phyloP scores from a whole-genome alignment of 2,329 filamentous ascomycete genomes.

The Plenodomus biglobosus region DNA sequence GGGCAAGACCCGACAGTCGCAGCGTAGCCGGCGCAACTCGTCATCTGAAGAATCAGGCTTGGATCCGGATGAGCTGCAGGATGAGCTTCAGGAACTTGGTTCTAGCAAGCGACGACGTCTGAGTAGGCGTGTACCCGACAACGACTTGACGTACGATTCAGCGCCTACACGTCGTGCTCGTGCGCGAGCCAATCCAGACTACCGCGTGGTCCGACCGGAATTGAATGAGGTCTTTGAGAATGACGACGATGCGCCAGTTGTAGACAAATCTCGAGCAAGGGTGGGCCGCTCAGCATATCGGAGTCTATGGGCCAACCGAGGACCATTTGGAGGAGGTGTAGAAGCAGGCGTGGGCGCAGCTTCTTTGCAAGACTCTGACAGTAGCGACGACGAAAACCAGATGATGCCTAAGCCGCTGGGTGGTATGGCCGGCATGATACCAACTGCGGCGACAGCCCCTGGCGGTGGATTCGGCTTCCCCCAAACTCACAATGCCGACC shows the following conservation, averaged over 20 bases:
- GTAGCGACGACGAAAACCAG: slow-evolving; percentile 88
- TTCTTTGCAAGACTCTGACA: slow-evolving; percentile 86
- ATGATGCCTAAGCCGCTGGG: slow-evolving; percentile 57
- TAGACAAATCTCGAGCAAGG: slow-evolving; percentile 65
- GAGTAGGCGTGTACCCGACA: slow-evolving; percentile 40
- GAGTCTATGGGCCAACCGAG: slow-evolving; percentile 83
- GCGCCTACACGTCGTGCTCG: slow-evolving; percentile 65
- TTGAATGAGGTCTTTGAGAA: slow-evolving; percentile 72
- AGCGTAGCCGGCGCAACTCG: slow-evolving; percentile 51
- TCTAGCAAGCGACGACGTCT: slow-evolving; percentile 50
- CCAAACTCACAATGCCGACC: slow-evolving; percentile 60
- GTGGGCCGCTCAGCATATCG: slow-evolving; percentile 64
- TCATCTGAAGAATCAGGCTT: slow-evolving; percentile 52
- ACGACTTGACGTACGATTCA: slow-evolving; percentile 55
- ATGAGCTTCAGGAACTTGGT: slow-evolving; percentile 59
- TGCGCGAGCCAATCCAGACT: slow-evolving; percentile 66
- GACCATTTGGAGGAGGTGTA: slow-evolving; percentile 86
- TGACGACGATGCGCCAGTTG: slow-evolving; percentile 68
- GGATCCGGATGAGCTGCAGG: slow-evolving; percentile 34
- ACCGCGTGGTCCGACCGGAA: slow-evolving; percentile 80
- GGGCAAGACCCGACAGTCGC: slow-evolving; percentile 48
- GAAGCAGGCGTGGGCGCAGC: slow-evolving; percentile 75
- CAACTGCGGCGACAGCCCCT: slow-evolving; percentile 55
- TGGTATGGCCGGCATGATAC: slow-evolving; percentile 67
- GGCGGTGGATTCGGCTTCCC: slow-evolving; percentile 53